Evolutionary conservation across 306 rosid genomes (phyloP).

Genomic region (Vigna angularis): DNA sequence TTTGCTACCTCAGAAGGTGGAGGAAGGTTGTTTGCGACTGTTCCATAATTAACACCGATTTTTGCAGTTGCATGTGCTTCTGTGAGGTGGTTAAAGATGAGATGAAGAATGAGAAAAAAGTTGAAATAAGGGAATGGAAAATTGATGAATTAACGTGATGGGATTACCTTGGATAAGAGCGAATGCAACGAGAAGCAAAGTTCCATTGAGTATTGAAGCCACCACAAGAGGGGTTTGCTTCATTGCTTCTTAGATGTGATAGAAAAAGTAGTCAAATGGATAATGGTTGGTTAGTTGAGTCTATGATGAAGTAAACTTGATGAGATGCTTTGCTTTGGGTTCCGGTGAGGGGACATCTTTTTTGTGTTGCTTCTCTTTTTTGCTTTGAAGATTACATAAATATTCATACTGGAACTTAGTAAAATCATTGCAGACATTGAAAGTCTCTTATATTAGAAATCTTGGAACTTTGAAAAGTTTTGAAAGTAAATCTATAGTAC

Average conservation of each 20-base stretch:
- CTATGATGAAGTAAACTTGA: constrained; percentile 55
- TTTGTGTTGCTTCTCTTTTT: not conserved
- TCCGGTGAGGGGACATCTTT: constrained; percentile 22
- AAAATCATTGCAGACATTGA: too few relatives aligned
- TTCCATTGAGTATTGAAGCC: constrained; percentile 15
- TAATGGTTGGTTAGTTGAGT: constrained; percentile 18
- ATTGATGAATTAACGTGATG: too few relatives aligned
- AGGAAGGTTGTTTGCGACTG: constrained; percentile 72
- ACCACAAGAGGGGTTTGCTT: constrained; percentile 29
- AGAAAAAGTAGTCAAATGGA: not conserved
- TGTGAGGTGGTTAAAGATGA: not conserved
- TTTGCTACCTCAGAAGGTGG: constrained; percentile 64
- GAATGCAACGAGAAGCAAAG: constrained; percentile 49
- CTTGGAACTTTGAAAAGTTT: too few relatives aligned
- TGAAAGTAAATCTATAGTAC: too few relatives aligned
- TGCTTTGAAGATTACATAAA: not conserved
- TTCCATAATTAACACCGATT: constrained; percentile 82
- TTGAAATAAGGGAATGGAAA: too few relatives aligned
- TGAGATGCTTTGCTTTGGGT: constrained; percentile 62
- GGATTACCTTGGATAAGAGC: constrained; percentile 48
- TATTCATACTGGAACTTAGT: not conserved
- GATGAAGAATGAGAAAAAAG: not conserved
- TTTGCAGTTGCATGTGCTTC: constrained; percentile 42
- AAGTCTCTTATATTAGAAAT: too few relatives aligned
- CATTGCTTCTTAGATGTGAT: constrained; percentile 40